Evolutionary conservation across 2,329 filamentous ascomycete species (phyloP).

Genomic region (Cladosporium sp.): DNA sequence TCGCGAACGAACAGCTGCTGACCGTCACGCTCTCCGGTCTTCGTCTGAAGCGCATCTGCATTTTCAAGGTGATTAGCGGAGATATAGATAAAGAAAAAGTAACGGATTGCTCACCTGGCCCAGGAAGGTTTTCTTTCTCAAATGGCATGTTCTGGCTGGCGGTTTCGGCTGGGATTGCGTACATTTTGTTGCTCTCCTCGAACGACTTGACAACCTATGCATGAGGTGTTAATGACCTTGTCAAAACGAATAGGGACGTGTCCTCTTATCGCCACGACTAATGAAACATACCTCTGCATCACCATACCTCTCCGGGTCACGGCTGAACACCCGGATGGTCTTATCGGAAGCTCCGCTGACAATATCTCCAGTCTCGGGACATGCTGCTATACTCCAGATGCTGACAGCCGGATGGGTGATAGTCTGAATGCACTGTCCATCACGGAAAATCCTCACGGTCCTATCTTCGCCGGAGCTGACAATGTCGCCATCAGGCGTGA

Average conservation of each 20-base stretch:
- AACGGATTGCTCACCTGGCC: constrained; percentile 44
- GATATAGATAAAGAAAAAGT: too few species aligned
- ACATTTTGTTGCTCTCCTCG: constrained; percentile 57
- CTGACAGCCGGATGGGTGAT: constrained; percentile 97
- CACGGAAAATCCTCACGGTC: constrained; percentile 87
- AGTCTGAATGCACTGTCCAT: constrained; percentile 79
- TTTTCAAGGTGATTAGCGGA: constrained; percentile 10
- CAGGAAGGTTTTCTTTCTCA: constrained; percentile 88
- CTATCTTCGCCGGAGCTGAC: constrained; percentile 91
- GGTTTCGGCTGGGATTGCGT: constrained; percentile 52
- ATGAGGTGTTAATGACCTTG: background rate
- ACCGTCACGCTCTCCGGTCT: constrained; percentile 89
- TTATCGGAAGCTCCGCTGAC: constrained; percentile 91
- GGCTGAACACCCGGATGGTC: constrained; percentile 77
- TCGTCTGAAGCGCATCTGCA: constrained; percentile 72
- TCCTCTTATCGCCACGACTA: background rate
- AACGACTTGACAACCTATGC: constrained; percentile 60
- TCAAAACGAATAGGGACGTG: too few species aligned
- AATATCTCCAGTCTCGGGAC: constrained; percentile 79
- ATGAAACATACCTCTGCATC: constrained; percentile 50
- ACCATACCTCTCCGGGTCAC: constrained; percentile 65
- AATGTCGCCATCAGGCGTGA: constrained; percentile 77
- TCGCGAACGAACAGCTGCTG: constrained; percentile 91
- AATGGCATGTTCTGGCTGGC: constrained; percentile 60
- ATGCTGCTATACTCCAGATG: constrained; percentile 89